Percentiles rank a stretch among this genome's conserved stretches.
These are phyloP conservation scores for Geranium brycei DNA, from an alignment of 345 rosid genomes.

Conservation along the genomic window DNA sequence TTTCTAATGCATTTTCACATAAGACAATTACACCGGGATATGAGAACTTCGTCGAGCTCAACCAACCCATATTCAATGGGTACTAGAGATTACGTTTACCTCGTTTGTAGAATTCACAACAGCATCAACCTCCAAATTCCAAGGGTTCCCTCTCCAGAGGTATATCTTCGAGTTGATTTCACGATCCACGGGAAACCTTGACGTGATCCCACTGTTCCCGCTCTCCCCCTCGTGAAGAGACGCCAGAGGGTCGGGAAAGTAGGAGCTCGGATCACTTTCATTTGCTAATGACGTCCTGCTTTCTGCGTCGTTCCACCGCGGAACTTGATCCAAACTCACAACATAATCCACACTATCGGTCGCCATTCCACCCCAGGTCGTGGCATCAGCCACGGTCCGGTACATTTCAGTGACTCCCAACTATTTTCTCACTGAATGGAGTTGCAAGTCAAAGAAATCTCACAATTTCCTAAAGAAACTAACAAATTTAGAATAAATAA, in stretches of 20 bases:
- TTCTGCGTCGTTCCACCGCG: conserved; percentile 86
- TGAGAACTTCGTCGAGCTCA: neutral
- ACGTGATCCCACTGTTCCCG: conserved; percentile 40
- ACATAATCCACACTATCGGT: conserved; percentile 46
- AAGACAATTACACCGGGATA: neutral
- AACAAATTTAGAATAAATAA: no score
- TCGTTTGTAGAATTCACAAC: conserved; percentile 96
- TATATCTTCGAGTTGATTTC: conserved; percentile 74
- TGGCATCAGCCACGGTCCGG: conserved; percentile 46
- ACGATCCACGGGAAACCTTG: conserved; percentile 81
- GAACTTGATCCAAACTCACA: conserved; percentile 80
- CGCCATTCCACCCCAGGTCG: conserved; percentile 39
- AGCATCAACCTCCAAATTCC: conserved; percentile 98
- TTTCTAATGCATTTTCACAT: no score
- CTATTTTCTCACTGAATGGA: conserved; percentile 9
- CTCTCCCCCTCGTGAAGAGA: conserved; percentile 35
- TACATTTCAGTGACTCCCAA: conserved; percentile 39
- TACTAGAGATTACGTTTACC: conserved; percentile 25
- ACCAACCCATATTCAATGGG: neutral
- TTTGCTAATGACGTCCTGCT: conserved; percentile 34
- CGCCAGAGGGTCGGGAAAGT: conserved; percentile 63
- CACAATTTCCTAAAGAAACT: neutral
- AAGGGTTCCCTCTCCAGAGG: conserved; percentile 93
- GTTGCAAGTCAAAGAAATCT: conserved; percentile 1
- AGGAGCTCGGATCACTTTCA: conserved; percentile 35